phyloP scores from a whole-genome alignment of 2,329 filamentous ascomycete genomes.

The Sphaceloma murrayae region DNA sequence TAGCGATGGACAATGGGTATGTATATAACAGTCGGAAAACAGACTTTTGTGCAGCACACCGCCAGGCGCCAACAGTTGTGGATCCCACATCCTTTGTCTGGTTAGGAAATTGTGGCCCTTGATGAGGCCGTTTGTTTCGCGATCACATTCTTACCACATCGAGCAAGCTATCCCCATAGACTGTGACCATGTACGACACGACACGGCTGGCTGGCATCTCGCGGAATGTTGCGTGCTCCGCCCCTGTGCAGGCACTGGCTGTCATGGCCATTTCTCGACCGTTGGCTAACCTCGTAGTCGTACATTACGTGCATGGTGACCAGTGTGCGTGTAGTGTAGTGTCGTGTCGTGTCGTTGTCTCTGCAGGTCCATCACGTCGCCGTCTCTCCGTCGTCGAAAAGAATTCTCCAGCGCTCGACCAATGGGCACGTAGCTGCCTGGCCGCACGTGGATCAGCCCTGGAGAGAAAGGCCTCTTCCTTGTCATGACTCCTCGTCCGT shows the following conservation, averaged over 20 bases:
- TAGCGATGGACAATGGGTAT: slow-evolving; percentile 8
- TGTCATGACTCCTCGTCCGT: no score
- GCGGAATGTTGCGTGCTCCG: slow-evolving; percentile 12
- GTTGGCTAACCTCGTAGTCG: slow-evolving; percentile 10
- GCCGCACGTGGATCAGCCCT: slow-evolving; percentile 3
- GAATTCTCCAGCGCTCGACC: neutral
- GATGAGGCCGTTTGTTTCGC: slow-evolving; percentile 11
- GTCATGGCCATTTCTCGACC: slow-evolving; percentile 7
- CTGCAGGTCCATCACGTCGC: neutral
- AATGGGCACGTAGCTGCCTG: slow-evolving; percentile 4
- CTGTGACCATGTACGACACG: neutral
- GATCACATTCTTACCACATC: slow-evolving; percentile 3
- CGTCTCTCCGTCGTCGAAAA: neutral
- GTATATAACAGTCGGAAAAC: slow-evolving; percentile 8
- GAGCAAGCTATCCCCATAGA: slow-evolving; percentile 5
- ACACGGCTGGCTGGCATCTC: neutral
- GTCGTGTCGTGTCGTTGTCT: neutral
- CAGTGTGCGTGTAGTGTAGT: slow-evolving; percentile 2
- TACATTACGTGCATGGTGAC: slow-evolving; percentile 2
- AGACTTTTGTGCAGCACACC: slow-evolving; percentile 12
- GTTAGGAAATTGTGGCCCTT: slow-evolving; percentile 4
- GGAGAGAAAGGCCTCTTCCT: no score
- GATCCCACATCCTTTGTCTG: slow-evolving; percentile 12
- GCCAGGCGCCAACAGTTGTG: slow-evolving; percentile 13
- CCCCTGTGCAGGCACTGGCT: slow-evolving; percentile 4